Evolutionary conservation across 2,329 filamentous ascomycete species (phyloP), one percentile per base, ranked within the genome.

Genomic region (Mariannaea sp.): DNA sequence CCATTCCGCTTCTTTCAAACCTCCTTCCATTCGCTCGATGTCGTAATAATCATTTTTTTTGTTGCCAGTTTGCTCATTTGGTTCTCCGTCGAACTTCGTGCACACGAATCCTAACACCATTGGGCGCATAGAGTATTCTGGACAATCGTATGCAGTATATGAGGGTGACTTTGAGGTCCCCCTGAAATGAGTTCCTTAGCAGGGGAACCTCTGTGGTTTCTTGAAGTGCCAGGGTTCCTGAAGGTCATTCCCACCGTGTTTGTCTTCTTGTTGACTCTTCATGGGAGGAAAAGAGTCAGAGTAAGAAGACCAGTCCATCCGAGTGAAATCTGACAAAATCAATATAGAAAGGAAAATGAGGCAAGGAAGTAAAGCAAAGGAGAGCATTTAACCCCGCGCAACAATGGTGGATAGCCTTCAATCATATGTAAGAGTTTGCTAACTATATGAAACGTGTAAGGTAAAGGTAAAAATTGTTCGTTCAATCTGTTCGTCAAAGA

Each of bases 401-500:
- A 42, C 24, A 26, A 44, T 44, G 29, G 41, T 32, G 42, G 30
- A 36, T 4, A 43, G 9, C 30, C 40, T 30, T 40, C 20, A 43
- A 47, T 33, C 2, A 50, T 38, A 22, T 16, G 35, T 6, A 41
- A 36, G 33, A 14, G 33, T 26, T 42, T 19, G 33, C n/a, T 24
- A 24, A 36, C 9, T 7, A 43, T 20, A 47, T 39, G 33, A 35
- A 41, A 52, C 26, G 24, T 26, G 20, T 43, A 35, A 43, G 32
- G 38, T 44, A 12, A 53, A 33, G 7, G 17, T 26, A 53, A 30
- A 16, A 45, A 32, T 24, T n/a, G 30, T 59, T 26, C 14, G 17
- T 62, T 29, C 48, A 51, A 49, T 47, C 39, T 58, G 49, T 19
- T 53, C 47, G 27, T 36, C 43, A 49, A 42, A 20, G 7, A 47